Percentiles rank a stretch among this genome's conserved stretches.
Evolutionary conservation across 805 yeast species (phyloP).

Genomic region (Lachancea dasiensis): DNA sequence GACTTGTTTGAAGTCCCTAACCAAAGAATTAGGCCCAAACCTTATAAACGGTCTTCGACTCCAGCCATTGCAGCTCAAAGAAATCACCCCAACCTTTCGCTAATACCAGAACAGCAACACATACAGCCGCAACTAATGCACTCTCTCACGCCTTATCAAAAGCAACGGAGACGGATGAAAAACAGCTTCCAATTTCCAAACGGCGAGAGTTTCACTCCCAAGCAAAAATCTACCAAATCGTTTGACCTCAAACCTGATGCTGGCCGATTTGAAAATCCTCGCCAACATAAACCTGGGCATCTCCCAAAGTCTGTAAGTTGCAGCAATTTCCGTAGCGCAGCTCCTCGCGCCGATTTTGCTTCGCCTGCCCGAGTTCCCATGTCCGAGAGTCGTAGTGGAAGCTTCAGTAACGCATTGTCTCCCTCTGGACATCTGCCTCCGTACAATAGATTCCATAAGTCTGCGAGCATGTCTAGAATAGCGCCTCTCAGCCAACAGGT

Average conservation of each 20-base stretch:
- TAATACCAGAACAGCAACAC: conserved; percentile 10
- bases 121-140: conserved; percentile 1
- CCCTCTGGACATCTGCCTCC: neutral
- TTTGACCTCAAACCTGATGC: too few relatives aligned
- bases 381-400: neutral
- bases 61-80: neutral
- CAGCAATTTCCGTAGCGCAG: conserved; percentile 4
- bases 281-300: too few relatives aligned
- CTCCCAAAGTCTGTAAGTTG: conserved; percentile 9
- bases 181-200: conserved; percentile 28
- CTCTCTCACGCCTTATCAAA: conserved; percentile 26
- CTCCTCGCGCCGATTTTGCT: neutral
- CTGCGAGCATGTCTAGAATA: conserved; percentile 5
- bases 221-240: conserved; percentile 9
- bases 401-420: neutral
- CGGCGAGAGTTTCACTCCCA: conserved; percentile 32
- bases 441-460: neutral
- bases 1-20: conserved; percentile 19
- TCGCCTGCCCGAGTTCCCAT: neutral
- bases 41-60: conserved; percentile 7
- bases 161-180: conserved; percentile 28
- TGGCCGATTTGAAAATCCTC: too few relatives aligned
- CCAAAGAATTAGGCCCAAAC: conserved; percentile 7
- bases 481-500: neutral
- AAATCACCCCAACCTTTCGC: conserved; percentile 4